These are phyloP conservation scores for Penicillium maclennaniae DNA, from an alignment of 495 filamentous ascomycete genomes.

Conservation along the genomic window DNA sequence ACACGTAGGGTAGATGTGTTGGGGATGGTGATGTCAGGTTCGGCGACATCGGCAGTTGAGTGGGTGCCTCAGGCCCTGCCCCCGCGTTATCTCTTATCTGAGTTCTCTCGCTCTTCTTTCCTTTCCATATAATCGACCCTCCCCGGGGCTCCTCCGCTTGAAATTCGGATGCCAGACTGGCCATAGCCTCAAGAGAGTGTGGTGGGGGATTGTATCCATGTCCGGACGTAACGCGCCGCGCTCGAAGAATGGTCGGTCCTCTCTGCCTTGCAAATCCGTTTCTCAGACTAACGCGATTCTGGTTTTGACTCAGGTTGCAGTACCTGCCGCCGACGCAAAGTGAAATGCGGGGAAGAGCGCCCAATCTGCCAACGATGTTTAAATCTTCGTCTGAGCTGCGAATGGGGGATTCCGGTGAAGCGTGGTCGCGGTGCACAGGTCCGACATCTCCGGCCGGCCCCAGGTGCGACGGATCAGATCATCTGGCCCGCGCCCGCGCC, in stretches of 20 bases:
- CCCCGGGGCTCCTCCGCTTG: not conserved
- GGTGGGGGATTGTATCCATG: slow-evolving; percentile 30
- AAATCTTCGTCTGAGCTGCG: slow-evolving; percentile 30
- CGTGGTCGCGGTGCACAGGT: slow-evolving; percentile 27
- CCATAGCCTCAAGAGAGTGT: slow-evolving; percentile 5
- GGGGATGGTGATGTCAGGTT: not conserved
- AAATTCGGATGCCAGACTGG: slow-evolving; percentile 13
- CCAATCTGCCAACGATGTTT: slow-evolving; percentile 47
- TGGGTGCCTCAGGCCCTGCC: not conserved
- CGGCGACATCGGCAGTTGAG: not conserved
- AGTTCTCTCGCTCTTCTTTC: slow-evolving; percentile 9
- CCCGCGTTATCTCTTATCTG: not conserved
- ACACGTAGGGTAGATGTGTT: too few species aligned
- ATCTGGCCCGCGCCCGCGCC: slow-evolving; percentile 8
- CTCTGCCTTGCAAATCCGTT: not conserved
- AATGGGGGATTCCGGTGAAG: slow-evolving; percentile 39
- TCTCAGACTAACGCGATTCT: not conserved
- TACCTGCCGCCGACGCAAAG: slow-evolving; percentile 53
- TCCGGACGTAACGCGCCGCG: slow-evolving; percentile 44
- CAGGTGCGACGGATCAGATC: slow-evolving; percentile 5
- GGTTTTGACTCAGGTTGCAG: slow-evolving; percentile 35
- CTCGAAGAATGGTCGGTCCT: slow-evolving; percentile 39
- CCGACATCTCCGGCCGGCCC: slow-evolving; percentile 32
- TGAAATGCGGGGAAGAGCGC: slow-evolving; percentile 53
- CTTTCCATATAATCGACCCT: not conserved